Conservation (phyloP, 208 protist genomes). For the Crithidia bombi region DNA sequence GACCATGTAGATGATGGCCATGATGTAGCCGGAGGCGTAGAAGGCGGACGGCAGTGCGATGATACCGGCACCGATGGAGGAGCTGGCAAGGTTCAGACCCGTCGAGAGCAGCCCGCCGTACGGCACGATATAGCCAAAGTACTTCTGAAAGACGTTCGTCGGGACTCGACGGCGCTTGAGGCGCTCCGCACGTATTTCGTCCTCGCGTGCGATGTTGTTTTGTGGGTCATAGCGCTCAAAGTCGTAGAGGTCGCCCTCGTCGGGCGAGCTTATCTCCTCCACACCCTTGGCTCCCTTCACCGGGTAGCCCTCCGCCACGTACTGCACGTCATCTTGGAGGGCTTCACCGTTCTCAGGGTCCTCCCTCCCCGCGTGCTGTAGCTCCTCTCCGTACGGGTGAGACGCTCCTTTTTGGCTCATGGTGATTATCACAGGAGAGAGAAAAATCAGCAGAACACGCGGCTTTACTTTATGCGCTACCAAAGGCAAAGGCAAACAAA, state of each 20-base stretch:
- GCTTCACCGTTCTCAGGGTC: not conserved
- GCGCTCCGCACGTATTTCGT: slow-evolving; percentile 31
- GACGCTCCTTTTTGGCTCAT: not conserved
- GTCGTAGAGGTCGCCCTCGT: slow-evolving; percentile 13
- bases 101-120: slow-evolving; percentile 56
- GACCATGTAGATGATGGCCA: slow-evolving; percentile 41
- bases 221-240: slow-evolving; percentile 21
- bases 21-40: slow-evolving; percentile 45
- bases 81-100: slow-evolving; percentile 55
- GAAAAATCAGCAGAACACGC: too few relatives aligned
- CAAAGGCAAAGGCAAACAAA: too few relatives aligned
- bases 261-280: slow-evolving; percentile 9
- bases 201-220: slow-evolving; percentile 8
- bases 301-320: not conserved
- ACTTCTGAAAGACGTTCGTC: slow-evolving; percentile 31
- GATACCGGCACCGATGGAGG: slow-evolving; percentile 65
- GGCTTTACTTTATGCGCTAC: too few relatives aligned
- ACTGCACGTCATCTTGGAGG: not conserved
- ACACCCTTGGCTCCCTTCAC: not conserved
- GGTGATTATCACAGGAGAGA: not conserved
- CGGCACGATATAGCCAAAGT: slow-evolving; percentile 52
- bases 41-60: slow-evolving; percentile 62
- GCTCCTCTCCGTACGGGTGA: not conserved
- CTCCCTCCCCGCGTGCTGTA: not conserved
- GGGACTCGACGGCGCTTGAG: slow-evolving; percentile 33